These are phyloP conservation scores for Saturnispora hagleri DNA, from an alignment of 805 yeast genomes.

Conservation along the genomic window DNA sequence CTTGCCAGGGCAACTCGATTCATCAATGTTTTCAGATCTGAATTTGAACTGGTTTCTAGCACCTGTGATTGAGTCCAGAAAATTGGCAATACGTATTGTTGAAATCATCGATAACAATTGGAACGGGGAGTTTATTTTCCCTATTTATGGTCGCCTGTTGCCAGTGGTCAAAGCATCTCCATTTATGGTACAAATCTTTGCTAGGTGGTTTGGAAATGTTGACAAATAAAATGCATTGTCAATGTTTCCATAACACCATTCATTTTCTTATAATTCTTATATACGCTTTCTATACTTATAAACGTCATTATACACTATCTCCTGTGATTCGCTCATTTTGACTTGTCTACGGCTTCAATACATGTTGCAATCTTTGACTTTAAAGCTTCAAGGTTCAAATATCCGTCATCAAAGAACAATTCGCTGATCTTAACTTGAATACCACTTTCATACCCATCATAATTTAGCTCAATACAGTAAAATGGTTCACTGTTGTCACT, in stretches of 20 bases:
- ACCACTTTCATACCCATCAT: constrained; percentile 19
- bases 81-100: constrained; percentile 30
- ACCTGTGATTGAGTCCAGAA: constrained; percentile 34
- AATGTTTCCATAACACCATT: background rate
- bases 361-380: constrained; percentile 20
- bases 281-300: background rate
- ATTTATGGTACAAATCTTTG: constrained; percentile 26
- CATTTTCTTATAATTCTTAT: background rate
- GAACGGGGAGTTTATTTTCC: constrained; percentile 35
- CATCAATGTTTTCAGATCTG: constrained; percentile 42
- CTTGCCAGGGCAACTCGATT: constrained; percentile 42
- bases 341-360: constrained; percentile 17
- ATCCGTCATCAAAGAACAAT: constrained; percentile 41
- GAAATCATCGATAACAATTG: constrained; percentile 30
- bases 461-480: constrained; percentile 30
- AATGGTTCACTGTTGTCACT: constrained; percentile 33
- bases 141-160: constrained; percentile 39
- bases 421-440: constrained; percentile 29
- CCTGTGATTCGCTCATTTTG: constrained; percentile 6
- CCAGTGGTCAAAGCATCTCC: constrained; percentile 38
- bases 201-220: constrained; percentile 24
- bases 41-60: constrained; percentile 37
- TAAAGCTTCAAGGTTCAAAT: constrained; percentile 30
- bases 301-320: background rate
- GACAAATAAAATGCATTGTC: constrained; percentile 14